Base-by-base conservation (phyloP, 768 basidiomycete species). In the Rhodosporidiobolus odoratus region DNA sequence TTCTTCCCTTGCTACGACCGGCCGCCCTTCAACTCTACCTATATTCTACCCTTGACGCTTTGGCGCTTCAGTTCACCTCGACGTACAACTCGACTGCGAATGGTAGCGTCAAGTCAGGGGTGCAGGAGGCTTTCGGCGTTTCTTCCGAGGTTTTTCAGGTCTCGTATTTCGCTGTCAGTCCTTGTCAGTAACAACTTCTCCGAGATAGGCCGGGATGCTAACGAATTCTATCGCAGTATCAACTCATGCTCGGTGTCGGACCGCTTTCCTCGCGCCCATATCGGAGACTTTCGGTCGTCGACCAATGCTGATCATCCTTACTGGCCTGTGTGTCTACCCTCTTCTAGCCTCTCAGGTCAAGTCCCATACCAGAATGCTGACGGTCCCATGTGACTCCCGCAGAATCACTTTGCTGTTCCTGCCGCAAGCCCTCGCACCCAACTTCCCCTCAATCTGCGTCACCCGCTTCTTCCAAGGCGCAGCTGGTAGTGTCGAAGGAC, bases 201-300 rank as follows among this genome's bases (percentile, higher is more conserved):
- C 12, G 12, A 23, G 10, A 8, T 12, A 13, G 48, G 8, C 9
- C 12, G 8, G 23, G 21, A 8, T 50, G 48, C 48, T 53, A 27
- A 53, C 53, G 13, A 9, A 16, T 19, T 17, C 34, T 53, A 10
- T 34, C 32, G 17, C 43, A 17, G 4, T 21, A 10, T 23, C 66
- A 75, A 2, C 73, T 65, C 47, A 54, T 76, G 75, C 68, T 75
- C n/a, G 72, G 72, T n/a, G 58, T 72, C 52, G 70, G 69, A 2
- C 54, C 54, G 7, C 54, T 57, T 1, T 57, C 35, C 35, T 57
- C 37, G 73, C 73, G 0, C 75, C 73, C 12, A 38, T 75, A 41
- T 73, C 71, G 16, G 76, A 76, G 50, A 71, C 73, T 0, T 76
- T 71, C 61, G 76, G 76, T 34, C 68, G 76, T 9, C 62, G 76